Evolutionary conservation across 805 yeast genomes (phyloP), one percentile per base, ranked within the genome.

Genomic region (Danielozyma ontarioensis): DNA sequence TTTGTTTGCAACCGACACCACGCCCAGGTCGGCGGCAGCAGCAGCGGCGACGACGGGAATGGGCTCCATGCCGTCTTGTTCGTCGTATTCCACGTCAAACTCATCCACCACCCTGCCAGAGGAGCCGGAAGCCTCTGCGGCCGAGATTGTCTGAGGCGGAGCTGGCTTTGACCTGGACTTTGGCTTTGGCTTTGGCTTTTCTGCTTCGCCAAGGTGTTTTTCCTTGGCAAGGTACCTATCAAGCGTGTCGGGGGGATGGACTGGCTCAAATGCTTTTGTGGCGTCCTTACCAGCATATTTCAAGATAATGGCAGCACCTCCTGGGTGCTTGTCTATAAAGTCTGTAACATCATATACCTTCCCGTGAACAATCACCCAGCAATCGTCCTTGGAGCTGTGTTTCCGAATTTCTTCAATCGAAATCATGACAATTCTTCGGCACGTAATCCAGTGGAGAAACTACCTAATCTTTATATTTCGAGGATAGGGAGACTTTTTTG

Each of bases 311-410:
- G 76, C 81, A 4, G 61, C 66, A 17, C 86, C 86, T 18, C 74
- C 85, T 2, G 86, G 86, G 55, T 83, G 94, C 49, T 78, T 85
- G 18, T 78, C 80, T 21, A 82, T 46, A 44, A 83, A 83, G 4
- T 57, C 67, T 1, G 95, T 82, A 29, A 90, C 90, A 52, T 90
- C 80, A 56, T 89, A 90, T 24, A 90, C 78, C 22, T 41, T 42
- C 1, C 51, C 46, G 29, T 46, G 49, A 15, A 46, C 36, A 12
- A 46, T 36, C 23, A 46, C 51, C 49, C 51, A 46, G 36, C 51
- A 44, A 19, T 42, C 48, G 5, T 29, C n/a, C 16, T 39, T 42
- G 28, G 33, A 17, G 36, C 28, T 31, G 37, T 46, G 51, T 13
- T 36, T 28, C n/a, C 28, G 24, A 13, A 46, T 45, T 17, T 44